Conservation (phyloP, 2,329 filamentous ascomycete genomes). For the Colletotrichum sp. region DNA sequence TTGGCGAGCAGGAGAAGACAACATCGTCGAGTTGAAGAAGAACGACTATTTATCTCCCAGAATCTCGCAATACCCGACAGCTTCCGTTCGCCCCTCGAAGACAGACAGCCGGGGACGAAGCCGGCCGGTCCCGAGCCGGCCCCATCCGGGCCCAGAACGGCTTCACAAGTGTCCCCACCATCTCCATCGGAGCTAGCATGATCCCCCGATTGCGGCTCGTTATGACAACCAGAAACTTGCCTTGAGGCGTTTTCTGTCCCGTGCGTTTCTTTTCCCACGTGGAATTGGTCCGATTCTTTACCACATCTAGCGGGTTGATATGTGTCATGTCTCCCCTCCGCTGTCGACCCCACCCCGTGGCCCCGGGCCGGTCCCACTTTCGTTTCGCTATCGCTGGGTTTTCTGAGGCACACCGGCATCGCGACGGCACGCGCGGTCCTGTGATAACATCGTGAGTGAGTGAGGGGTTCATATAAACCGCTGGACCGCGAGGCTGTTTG, state of each 20-base stretch:
- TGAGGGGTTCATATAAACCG: slow-evolving; percentile 9
- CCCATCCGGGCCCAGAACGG: slow-evolving; percentile 12
- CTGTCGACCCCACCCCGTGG: background rate
- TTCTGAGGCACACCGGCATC: slow-evolving; percentile 10
- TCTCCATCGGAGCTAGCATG: slow-evolving; percentile 8
- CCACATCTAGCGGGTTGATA: background rate
- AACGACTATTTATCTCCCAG: slow-evolving; percentile 11
- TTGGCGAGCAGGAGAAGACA: background rate
- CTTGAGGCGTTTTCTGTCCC: background rate
- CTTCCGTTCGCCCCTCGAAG: background rate
- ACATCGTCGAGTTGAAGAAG: background rate
- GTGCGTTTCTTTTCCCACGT: background rate
- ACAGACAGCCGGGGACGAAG: slow-evolving; percentile 3
- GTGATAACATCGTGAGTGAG: background rate
- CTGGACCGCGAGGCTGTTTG: background rate
- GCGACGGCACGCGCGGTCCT: background rate
- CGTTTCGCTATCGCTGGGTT: background rate
- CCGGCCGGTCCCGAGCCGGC: slow-evolving; percentile 18
- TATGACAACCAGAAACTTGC: background rate
- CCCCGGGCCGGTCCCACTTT: slow-evolving; percentile 16
- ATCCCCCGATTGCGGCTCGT: background rate
- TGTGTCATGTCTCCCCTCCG: slow-evolving; percentile 10
- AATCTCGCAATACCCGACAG: background rate
- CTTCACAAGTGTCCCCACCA: background rate
- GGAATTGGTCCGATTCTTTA: slow-evolving; percentile 2